phyloP scores from a whole-genome alignment of 2,329 filamentous ascomycete species.

The Sporothrix dimorphospora region DNA sequence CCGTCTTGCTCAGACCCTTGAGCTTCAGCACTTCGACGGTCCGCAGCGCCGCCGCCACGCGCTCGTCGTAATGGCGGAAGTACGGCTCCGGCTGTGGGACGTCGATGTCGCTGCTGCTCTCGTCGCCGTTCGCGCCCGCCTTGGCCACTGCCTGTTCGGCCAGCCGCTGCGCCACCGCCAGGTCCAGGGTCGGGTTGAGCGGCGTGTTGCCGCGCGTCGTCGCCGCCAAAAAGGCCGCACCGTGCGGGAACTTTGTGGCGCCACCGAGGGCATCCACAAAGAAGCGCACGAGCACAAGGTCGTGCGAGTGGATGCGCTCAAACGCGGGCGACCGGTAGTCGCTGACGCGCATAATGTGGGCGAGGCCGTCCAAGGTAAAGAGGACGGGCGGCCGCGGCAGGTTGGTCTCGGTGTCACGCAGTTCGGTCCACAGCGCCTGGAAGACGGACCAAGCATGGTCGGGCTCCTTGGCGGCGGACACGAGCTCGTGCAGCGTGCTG shows the following conservation, averaged over 20 bases:
- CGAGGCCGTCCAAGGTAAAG: constrained; percentile 76
- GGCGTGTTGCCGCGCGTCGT: constrained; percentile 73
- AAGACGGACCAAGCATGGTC: constrained; percentile 82
- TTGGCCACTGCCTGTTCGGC: constrained; percentile 45
- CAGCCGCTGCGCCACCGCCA: constrained; percentile 63
- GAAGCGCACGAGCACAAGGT: constrained; percentile 74
- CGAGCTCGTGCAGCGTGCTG: constrained; percentile 69
- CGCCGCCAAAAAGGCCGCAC: constrained; percentile 76
- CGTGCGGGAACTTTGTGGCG: constrained; percentile 62
- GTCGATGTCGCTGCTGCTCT: constrained; percentile 29
- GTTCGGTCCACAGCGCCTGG: constrained; percentile 78
- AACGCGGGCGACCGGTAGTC: constrained; percentile 74
- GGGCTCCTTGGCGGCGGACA: constrained; percentile 71
- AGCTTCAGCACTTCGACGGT: constrained; percentile 60
- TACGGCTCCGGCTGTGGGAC: constrained; percentile 54
- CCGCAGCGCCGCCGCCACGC: constrained; percentile 57
- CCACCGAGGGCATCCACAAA: constrained; percentile 75
- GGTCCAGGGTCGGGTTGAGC: constrained; percentile 66
- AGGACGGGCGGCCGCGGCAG: constrained; percentile 62
- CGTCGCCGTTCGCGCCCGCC: background rate
- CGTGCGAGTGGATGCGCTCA: constrained; percentile 80
- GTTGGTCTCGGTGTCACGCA: constrained; percentile 46
- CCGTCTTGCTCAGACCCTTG: constrained; percentile 70
- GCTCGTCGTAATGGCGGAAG: constrained; percentile 59
- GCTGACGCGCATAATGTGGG: constrained; percentile 77